Percentiles rank a stretch among this genome's conserved stretches.
phyloP scores from a whole-genome alignment of 352 stramenopile genomes.

The Sclerospora graminicola region DNA sequence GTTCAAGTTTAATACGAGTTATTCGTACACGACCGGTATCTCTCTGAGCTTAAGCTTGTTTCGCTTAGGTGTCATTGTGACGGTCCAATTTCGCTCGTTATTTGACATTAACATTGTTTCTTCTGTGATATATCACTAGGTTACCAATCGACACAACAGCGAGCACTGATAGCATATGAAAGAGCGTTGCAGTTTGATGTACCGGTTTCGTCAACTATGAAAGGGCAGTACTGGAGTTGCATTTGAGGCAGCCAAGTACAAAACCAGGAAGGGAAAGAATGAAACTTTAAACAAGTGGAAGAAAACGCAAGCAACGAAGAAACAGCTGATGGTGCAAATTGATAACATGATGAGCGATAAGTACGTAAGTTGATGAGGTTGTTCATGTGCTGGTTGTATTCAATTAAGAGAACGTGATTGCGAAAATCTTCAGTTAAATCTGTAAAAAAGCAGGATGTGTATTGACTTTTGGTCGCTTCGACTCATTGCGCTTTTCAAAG shows the following conservation, averaged over 20 bases:
- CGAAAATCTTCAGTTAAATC: slow-evolving; percentile 16
- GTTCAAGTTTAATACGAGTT: too few species aligned
- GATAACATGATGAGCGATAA: too few species aligned
- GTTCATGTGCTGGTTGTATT: too few species aligned
- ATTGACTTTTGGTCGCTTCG: too few species aligned
- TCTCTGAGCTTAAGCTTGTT: too few species aligned
- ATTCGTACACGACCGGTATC: too few species aligned
- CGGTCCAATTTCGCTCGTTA: slow-evolving; percentile 65
- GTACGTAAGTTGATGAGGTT: too few species aligned
- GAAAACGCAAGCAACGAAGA: slow-evolving; percentile 27
- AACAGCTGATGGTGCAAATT: slow-evolving; percentile 16
- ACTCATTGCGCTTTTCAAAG: too few species aligned
- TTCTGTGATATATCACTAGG: slow-evolving; percentile 94
- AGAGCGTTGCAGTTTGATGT: slow-evolving; percentile 62
- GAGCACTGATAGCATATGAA: slow-evolving; percentile 78
- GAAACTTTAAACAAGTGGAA: slow-evolving; percentile 56
- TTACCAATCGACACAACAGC: slow-evolving; percentile 97
- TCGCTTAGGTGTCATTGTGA: slow-evolving; percentile 75
- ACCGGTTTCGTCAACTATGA: slow-evolving; percentile 23
- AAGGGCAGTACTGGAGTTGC: slow-evolving; percentile 11
- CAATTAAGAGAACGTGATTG: slow-evolving; percentile 21
- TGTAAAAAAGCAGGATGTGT: too few species aligned
- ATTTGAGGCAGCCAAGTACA: slow-evolving; percentile 72
- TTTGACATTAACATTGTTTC: slow-evolving; percentile 99
- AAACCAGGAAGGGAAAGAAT: slow-evolving; percentile 73